phyloP scores from a whole-genome alignment of 345 rosid genomes.

The Cardamine chenopodiifolia region DNA sequence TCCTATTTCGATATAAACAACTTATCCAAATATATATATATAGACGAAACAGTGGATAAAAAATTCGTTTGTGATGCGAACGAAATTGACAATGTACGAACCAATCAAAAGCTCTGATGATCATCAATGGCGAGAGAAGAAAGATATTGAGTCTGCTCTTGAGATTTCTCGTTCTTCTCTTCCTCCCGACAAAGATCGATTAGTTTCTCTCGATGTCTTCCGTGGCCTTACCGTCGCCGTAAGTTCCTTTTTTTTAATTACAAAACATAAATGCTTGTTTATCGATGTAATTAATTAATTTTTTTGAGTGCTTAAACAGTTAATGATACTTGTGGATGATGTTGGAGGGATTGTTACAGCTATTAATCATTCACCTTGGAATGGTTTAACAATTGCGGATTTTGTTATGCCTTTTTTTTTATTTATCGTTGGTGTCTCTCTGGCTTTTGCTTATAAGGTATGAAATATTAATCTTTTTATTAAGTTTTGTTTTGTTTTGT shows the following conservation, averaged over 20 bases:
- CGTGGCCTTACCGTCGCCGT: conserved; percentile 68
- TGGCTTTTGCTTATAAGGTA: conserved; percentile 82
- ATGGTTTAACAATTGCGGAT: conserved; percentile 87
- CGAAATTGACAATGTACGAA: conserved; percentile 37
- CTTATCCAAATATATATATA: neutral
- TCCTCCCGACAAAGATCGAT: conserved; percentile 41
- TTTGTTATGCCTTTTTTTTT: conserved; percentile 93
- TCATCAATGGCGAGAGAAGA: conserved; percentile 30
- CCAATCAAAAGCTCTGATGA: conserved; percentile 30
- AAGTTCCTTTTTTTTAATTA: neutral
- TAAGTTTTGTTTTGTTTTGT: neutral
- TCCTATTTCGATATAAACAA: neutral
- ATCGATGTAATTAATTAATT: neutral
- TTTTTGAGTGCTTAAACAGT: conserved; percentile 48
- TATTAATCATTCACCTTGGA: conserved; percentile 92
- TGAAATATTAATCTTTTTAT: neutral
- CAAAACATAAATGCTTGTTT: neutral
- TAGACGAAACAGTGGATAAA: neutral
- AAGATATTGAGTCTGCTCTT: conserved; percentile 43
- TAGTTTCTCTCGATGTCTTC: conserved; percentile 72
- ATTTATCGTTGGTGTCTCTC: conserved; percentile 84
- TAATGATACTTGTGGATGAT: conserved; percentile 88
- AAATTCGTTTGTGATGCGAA: conserved; percentile 18
- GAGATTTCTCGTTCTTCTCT: conserved; percentile 43
- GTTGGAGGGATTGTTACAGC: conserved; percentile 79